These are phyloP conservation scores for Gloeophyllum trabeum DNA, from an alignment of 768 basidiomycete species.

Conservation along the genomic window DNA sequence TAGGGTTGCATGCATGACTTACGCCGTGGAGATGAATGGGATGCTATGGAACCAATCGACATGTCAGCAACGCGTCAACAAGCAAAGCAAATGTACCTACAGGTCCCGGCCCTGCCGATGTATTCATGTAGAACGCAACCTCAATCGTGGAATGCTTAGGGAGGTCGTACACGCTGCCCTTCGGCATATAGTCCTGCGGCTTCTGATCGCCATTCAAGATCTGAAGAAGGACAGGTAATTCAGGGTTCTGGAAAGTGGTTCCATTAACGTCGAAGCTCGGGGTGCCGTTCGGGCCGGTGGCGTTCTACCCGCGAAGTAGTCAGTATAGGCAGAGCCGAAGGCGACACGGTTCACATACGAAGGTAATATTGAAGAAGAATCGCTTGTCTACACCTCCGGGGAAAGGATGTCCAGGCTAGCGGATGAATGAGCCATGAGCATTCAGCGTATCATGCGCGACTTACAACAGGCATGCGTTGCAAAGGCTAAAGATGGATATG, in stretches of 20 bases:
- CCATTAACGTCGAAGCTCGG: constrained; percentile 10
- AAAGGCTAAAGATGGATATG: too few species aligned
- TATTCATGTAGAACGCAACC: constrained; percentile 21
- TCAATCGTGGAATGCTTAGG: constrained; percentile 36
- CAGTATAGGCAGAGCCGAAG: too few species aligned
- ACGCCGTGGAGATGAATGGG: constrained; percentile 31
- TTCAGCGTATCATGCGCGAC: too few species aligned
- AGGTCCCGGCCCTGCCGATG: neutral
- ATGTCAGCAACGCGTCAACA: neutral
- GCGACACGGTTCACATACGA: too few species aligned
- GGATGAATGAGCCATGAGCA: too few species aligned
- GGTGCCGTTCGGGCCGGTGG: too few species aligned
- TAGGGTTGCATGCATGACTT: constrained; percentile 7
- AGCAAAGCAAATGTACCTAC: neutral
- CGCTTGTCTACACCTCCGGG: too few species aligned
- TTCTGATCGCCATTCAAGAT: constrained; percentile 40
- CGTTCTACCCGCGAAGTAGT: too few species aligned
- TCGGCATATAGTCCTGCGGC: constrained; percentile 35
- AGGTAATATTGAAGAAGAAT: too few species aligned
- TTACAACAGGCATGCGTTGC: too few species aligned
- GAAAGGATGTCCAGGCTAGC: too few species aligned
- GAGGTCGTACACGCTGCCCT: constrained; percentile 32
- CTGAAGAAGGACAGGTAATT: constrained; percentile 43
- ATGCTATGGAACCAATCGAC: constrained; percentile 6
- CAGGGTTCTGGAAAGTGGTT: constrained; percentile 25